Base-by-base conservation (phyloP, 2,329 filamentous ascomycete genomes). In the Fusarium algeriense region DNA sequence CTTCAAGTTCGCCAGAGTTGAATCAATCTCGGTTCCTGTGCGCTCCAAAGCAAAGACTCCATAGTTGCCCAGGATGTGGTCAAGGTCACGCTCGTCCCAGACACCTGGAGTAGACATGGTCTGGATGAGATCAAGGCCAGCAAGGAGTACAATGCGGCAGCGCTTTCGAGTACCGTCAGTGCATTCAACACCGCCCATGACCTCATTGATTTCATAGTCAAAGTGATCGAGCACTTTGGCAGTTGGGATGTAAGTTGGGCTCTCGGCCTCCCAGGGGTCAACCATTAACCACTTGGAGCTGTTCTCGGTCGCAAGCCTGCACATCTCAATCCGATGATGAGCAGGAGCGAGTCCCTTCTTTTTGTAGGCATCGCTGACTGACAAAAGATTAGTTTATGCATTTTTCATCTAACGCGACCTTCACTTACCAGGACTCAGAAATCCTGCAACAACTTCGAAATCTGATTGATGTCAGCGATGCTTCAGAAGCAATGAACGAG, bases 181-280 rank as follows among this genome's bases (percentile, higher is more conserved):
- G 49, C 87, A 88, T 75, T 92, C 87, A 34, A 96, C 89, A 13
- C 95, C 95, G 10, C 95, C 95, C 46, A 93, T 88, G 28, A 89
- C 87, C 55, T 81, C 78, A 79, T 98, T 97, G 79, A 98, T 93
- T 80, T 98, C 94, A 78, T 95, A 84, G 73, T 97, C 91, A 76
- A 98, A 96, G 81, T 98, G 95, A 78, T 97, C 94, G 52, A 98
- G 85, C 43, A 97, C 95, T 75, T 92, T 89, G 41, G 95, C 95
- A 2, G 95, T 98, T 19, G 94, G 94, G 69, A 94, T 91, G 79
- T 97, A 98, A 10, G 73, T 92, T 87, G 77, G 91, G 89, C 82
- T 97, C 90, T 75, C 92, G 38, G 93, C 92, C 85, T 97, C 95
- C 91, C 93, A 97, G 0, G 92, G 90, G 79, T 97, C 94, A 48